These are phyloP conservation scores for Ganoderma meredithae DNA, from an alignment of 1,284 basidiomycete genomes.

Conservation along the genomic window DNA sequence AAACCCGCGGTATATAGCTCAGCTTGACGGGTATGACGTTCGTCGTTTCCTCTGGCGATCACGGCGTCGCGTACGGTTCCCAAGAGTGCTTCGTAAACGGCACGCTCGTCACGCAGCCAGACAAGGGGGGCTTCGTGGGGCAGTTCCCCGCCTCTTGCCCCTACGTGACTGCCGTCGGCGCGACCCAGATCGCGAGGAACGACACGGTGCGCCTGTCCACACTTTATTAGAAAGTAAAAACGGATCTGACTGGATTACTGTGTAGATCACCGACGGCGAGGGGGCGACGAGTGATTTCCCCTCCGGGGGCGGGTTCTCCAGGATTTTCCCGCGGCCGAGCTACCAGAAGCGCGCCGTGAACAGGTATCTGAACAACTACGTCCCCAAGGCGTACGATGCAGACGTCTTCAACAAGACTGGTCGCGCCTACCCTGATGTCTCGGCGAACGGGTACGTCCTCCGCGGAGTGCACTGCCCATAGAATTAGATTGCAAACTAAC, in stretches of 20 bases:
- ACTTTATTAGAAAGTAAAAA: not conserved
- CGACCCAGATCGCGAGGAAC: conserved; percentile 31
- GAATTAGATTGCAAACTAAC: too few species aligned
- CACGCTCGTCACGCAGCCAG: conserved; percentile 22
- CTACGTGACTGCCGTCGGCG: conserved; percentile 36
- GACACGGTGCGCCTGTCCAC: conserved; percentile 24
- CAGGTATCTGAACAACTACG: conserved; percentile 40
- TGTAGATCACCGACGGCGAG: conserved; percentile 5
- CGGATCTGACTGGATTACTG: not conserved
- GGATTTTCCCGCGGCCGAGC: conserved; percentile 46
- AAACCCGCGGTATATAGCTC: conserved; percentile 35
- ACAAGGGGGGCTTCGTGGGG: conserved; percentile 39
- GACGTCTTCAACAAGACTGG: conserved; percentile 31
- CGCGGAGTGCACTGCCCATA: not conserved
- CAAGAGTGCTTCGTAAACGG: conserved; percentile 40
- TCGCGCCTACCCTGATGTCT: conserved; percentile 55
- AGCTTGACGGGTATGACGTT: conserved; percentile 55
- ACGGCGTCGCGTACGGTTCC: conserved; percentile 58
- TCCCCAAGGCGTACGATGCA: conserved; percentile 44
- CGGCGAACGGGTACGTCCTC: conserved; percentile 39
- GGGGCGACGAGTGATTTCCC: conserved; percentile 37
- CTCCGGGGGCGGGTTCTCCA: conserved; percentile 53
- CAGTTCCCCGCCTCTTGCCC: conserved; percentile 35
- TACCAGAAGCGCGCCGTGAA: conserved; percentile 47
- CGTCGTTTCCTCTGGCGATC: conserved; percentile 57